Percentiles rank a stretch among this genome's conserved stretches.
phyloP scores from a whole-genome alignment of 1,284 basidiomycete genomes.

The Ceratobasidium sp. region DNA sequence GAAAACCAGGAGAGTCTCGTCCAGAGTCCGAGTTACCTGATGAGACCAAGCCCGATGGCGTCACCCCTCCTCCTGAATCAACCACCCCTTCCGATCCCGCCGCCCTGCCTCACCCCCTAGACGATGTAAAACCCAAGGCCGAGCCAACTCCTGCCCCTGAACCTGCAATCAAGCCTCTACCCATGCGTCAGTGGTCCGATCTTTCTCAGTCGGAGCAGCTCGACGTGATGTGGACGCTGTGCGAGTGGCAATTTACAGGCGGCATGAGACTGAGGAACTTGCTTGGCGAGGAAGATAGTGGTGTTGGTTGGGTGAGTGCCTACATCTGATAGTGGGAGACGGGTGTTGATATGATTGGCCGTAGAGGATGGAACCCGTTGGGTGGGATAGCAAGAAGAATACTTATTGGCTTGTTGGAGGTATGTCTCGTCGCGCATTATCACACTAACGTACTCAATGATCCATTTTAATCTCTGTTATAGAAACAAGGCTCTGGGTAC shows the following conservation, averaged over 20 bases:
- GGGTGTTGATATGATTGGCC: conserved; percentile 35
- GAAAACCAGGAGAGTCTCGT: background rate
- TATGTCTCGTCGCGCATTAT: conserved; percentile 49
- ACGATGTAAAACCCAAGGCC: background rate
- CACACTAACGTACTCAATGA: background rate
- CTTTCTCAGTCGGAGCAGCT: conserved; percentile 75
- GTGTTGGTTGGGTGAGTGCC: conserved; percentile 70
- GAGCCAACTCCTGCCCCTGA: background rate
- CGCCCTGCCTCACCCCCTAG: background rate
- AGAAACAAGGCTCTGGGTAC: conserved; percentile 88
- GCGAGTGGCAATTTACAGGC: conserved; percentile 84
- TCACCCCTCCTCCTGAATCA: background rate
- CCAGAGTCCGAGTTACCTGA: background rate
- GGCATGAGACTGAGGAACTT: conserved; percentile 65
- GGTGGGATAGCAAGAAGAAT: conserved; percentile 80
- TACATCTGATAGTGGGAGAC: conserved; percentile 24
- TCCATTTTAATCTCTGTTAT: conserved; percentile 32
- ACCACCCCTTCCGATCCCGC: background rate
- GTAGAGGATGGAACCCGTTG: conserved; percentile 85
- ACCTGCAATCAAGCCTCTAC: conserved; percentile 1
- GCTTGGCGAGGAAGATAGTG: conserved; percentile 79
- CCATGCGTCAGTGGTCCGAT: conserved; percentile 62
- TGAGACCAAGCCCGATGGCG: conserved; percentile 47
- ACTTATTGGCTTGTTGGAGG: conserved; percentile 89
- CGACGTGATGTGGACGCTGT: conserved; percentile 73